Conservation (phyloP, 345 rosid species). For the Citrus trifoliata region DNA sequence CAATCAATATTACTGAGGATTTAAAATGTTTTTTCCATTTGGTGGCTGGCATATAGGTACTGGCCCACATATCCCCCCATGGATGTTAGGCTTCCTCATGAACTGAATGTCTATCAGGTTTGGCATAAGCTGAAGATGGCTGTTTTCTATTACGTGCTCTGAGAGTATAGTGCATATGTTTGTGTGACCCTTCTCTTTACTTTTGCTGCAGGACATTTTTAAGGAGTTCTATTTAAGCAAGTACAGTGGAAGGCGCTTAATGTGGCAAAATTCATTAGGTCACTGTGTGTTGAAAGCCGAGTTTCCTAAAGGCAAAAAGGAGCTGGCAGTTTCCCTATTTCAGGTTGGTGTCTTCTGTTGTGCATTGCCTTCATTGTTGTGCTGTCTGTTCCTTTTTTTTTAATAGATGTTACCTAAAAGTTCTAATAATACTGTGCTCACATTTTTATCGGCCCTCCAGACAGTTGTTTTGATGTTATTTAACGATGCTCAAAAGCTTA, state of each 20-base stretch:
- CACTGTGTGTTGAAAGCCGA: constrained; percentile 95
- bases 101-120: constrained; percentile 96
- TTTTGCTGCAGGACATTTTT: constrained; percentile 74
- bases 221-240: constrained; percentile 97
- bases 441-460: constrained; percentile 37
- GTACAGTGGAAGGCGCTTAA: constrained; percentile 93
- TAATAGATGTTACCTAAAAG: not conserved
- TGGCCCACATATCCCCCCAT: constrained; percentile 99
- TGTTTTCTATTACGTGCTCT: constrained; percentile 1
- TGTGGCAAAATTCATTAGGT: constrained; percentile 98
- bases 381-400: not conserved
- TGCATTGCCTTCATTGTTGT: not conserved
- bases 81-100: constrained; percentile 99
- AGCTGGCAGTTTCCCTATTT: constrained; percentile 94
- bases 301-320: constrained; percentile 87
- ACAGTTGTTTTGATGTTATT: constrained; percentile 97
- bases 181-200: constrained; percentile 6
- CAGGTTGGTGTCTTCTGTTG: constrained; percentile 54
- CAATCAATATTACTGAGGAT: not conserved
- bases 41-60: constrained; percentile 55
- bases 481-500: constrained; percentile 88
- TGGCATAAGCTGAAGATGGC: constrained; percentile 20
- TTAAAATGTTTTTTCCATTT: not conserved
- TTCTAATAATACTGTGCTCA: constrained; percentile 14
- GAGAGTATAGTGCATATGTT: not conserved